Conservation (phyloP, 257 asterid genomes). For the Salvia splendens region DNA sequence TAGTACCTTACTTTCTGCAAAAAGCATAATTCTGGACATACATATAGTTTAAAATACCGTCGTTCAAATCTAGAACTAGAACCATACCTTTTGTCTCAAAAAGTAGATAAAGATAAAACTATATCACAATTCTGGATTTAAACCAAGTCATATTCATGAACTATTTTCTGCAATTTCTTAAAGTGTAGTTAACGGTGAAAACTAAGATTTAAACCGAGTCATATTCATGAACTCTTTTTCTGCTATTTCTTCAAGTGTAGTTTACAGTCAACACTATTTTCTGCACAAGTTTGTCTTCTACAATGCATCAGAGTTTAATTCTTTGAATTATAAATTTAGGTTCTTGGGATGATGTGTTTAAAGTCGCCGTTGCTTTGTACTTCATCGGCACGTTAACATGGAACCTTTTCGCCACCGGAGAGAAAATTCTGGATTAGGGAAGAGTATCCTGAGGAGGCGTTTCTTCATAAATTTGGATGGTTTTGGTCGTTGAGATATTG, state of each 20-base stretch:
- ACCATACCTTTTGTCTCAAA: too few species aligned
- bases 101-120: too few species aligned
- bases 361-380: constrained; percentile 77
- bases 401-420: constrained; percentile 87
- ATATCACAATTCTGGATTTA: too few species aligned
- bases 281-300: not conserved
- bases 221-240: too few species aligned
- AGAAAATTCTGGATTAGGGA: constrained; percentile 70
- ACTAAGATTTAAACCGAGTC: too few species aligned
- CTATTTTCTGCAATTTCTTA: too few species aligned
- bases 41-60: too few species aligned
- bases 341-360: constrained; percentile 94
- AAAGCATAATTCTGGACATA: not conserved
- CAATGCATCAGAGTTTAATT: constrained; percentile 9
- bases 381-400: constrained; percentile 82
- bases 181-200: too few species aligned
- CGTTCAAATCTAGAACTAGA: too few species aligned
- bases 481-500: not conserved
- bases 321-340: constrained; percentile 48
- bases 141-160: too few species aligned
- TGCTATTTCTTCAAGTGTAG: too few species aligned
- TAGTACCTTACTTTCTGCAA: constrained; percentile 9
- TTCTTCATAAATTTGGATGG: not conserved
- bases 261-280: not conserved
- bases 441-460: not conserved